Base-by-base conservation (phyloP, 768 basidiomycete genomes). In the Boletellus emodensis region DNA sequence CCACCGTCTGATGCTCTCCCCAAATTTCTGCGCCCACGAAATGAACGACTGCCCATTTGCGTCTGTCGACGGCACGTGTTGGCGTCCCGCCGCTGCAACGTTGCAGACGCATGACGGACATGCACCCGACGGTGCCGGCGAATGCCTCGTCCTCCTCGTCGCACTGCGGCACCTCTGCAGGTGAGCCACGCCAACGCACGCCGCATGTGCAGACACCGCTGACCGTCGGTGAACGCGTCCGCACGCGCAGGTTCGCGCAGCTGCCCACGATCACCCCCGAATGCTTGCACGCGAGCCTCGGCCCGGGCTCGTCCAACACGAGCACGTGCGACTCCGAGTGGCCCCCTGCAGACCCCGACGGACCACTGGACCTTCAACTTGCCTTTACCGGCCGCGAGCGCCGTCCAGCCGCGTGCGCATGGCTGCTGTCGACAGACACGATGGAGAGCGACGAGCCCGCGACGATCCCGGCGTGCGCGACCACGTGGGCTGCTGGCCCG, bases 81-180 rank as follows among this genome's bases (percentile, higher is more conserved):
- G 24, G 24, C 41, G 17, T n/a, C 10, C n/a, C 41, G 10, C 28
- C 28, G 41, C 41, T n/a, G n/a, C 41, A 30, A n/a, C 24, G n/a
- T 22, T 22, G 39, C 76, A 76, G 41, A 71, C 89, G 37, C 72
- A 80, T 18, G 76, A 75, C 46, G 86, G 86, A 10, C 72, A 76
- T 50, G 73, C 88, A 33, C 71, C 74, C 46, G 75, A 76, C 62
- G 75, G 79, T 38, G 85, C 24, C 6, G 24, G 24, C 24, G 24
- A 87, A 61, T 90, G 90, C 64, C 68, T 82, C 42, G 86, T 82
- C 67, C 73, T 89, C 39, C 83, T 89, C 73, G 24, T 6, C 24
- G 81, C 86, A 73, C 78, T 91, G 20, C 90, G 85, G 82, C 78
- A 87, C 58, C 70, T 92, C 24, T 93, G 91, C 70, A 72, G 80